Evolutionary conservation across 192 early-diverging fungal genomes (phyloP), one percentile per base, ranked within the genome.

Genomic region (Cladochytrium replicatum): DNA sequence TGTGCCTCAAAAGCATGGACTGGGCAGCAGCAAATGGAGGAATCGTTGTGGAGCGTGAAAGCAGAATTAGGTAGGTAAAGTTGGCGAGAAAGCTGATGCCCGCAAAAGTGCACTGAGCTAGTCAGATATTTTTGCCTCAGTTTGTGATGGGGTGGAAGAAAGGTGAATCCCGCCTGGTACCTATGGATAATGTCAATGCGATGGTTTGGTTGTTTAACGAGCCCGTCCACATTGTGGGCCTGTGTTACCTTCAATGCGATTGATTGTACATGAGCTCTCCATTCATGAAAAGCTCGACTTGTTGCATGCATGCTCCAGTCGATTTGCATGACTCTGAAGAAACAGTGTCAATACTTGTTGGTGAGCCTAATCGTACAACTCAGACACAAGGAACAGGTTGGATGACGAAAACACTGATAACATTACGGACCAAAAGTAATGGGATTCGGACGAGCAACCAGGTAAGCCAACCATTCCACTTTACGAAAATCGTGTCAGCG

Each of bases 261-360:
- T n/a, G n/a, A n/a, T 50, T 25, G 46, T 98, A 98, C 57, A 93
- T 80, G 8, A 79, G 76, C 56, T 98, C 87, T 4, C 94, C 94
- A 2, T 55, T 43, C 0, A 88, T 48, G 54, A 88, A 90, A 21
- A 77, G 78, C 4, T 53, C 60, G 0, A 94, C 84, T 67, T 98
- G 74, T 60, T 96, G 87, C 91, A 98, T 93, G 51, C 96, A 92
- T 82, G 13, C 58, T 69, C 90, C 90, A 98, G 68, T 98, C 94
- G 51, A 98, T 98, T 60, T 98, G 88, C 2, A 91, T 94, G 60
- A 95, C 32, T 54, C n/a, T n/a, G n/a, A n/a, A n/a, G n/a, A n/a
- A n/a, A n/a, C n/a, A n/a, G n/a, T n/a, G n/a, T n/a, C n/a, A n/a
- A n/a, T n/a, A n/a, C n/a, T n/a, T n/a, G n/a, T n/a, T n/a, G n/a